Percentiles rank a stretch among this genome's conserved stretches.
These are phyloP conservation scores for Vaccinium macrocarpon DNA, from an alignment of 148 eudicot genomes.

Conservation along the genomic window DNA sequence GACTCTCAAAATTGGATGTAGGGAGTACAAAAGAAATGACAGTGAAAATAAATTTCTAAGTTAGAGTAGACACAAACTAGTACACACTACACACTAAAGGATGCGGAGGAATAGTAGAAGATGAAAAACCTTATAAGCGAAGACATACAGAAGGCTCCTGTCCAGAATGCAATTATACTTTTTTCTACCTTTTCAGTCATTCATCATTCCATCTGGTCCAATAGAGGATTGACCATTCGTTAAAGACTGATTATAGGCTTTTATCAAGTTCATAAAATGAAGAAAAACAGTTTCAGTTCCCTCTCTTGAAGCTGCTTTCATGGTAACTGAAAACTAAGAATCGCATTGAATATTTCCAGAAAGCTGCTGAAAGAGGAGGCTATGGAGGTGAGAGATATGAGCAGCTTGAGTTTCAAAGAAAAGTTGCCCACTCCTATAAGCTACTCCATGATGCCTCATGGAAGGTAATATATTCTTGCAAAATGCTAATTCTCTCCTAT, in stretches of 20 bases:
- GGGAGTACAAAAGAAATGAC: not conserved
- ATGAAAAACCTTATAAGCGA: not conserved
- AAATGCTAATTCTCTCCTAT: not conserved
- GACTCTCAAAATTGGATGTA: no score
- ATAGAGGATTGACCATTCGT: not conserved
- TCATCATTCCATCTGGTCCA: not conserved
- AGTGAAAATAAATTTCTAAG: not conserved
- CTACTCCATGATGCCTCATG: slow-evolving; percentile 69
- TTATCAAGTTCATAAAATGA: not conserved
- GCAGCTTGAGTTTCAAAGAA: slow-evolving; percentile 83
- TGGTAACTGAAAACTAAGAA: slow-evolving; percentile 11
- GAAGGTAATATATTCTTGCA: slow-evolving; percentile 51
- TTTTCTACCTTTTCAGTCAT: not conserved
- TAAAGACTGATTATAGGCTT: not conserved
- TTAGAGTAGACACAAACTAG: not conserved
- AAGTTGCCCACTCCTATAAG: slow-evolving; percentile 65
- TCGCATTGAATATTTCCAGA: slow-evolving; percentile 33
- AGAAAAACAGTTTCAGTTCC: not conserved
- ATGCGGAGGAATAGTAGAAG: not conserved
- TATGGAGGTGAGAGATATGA: slow-evolving; percentile 96
- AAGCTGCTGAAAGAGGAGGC: slow-evolving; percentile 99
- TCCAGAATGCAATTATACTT: not conserved
- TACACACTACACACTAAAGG: no score
- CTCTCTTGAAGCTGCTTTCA: not conserved
- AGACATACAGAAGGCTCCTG: not conserved